Conservation (phyloP, 192 early-diverging fungal species). For the Podila horticola region DNA sequence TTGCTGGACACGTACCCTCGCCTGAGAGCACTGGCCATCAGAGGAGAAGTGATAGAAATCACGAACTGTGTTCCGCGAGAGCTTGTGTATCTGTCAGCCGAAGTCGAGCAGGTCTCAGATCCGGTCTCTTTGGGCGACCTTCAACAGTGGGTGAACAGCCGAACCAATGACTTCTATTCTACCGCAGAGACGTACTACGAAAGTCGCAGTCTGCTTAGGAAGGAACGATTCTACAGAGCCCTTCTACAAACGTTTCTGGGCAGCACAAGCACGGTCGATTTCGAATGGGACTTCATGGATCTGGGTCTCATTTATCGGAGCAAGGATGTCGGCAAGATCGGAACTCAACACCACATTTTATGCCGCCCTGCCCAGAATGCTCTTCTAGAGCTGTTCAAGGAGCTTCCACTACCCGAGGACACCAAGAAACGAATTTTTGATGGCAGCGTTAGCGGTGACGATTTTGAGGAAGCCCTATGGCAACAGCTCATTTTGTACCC, state of each 20-base stretch:
- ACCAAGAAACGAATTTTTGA: constrained; percentile 18
- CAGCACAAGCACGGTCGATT: constrained; percentile 18
- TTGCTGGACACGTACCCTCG: constrained; percentile 13
- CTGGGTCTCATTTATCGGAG: constrained; percentile 42
- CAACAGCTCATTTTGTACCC: constrained; percentile 21
- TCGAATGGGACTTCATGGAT: constrained; percentile 45
- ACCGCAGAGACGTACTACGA: constrained; percentile 21
- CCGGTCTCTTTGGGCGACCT: constrained; percentile 11
- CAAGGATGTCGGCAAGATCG: constrained; percentile 2
- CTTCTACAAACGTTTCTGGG: constrained; percentile 38
- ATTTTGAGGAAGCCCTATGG: constrained; percentile 33
- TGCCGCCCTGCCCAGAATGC: no score
- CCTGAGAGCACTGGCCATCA: constrained; percentile 12
- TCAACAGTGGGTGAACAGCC: constrained; percentile 10
- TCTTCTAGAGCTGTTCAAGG: constrained; percentile 41
- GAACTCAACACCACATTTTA: no score
- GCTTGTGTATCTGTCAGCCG: constrained; percentile 17
- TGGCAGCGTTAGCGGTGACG: constrained; percentile 19
- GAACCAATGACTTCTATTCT: not conserved
- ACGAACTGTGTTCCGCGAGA: constrained; percentile 49
- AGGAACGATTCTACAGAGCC: constrained; percentile 21
- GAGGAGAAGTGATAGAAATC: constrained; percentile 16
- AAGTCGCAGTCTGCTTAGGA: not conserved
- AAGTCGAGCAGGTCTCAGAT: constrained; percentile 10
- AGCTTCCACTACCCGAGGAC: constrained; percentile 17